These are phyloP conservation scores for Ceratocystis destructans DNA, from an alignment of 2,329 filamentous ascomycete genomes.

Conservation along the genomic window DNA sequence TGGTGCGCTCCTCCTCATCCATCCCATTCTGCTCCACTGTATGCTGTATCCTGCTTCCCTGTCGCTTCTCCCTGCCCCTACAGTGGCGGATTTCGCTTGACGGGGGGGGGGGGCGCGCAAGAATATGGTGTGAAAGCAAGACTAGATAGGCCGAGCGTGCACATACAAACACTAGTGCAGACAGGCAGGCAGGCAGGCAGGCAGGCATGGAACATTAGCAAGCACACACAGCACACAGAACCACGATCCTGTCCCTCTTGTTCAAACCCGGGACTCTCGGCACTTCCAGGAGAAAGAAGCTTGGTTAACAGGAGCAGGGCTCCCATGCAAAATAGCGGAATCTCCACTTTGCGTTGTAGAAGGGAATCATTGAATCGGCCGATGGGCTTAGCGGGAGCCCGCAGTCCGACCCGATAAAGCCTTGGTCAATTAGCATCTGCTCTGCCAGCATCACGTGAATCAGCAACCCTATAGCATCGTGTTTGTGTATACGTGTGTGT, in stretches of 20 bases:
- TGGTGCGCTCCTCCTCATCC: background rate
- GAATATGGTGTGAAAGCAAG: background rate
- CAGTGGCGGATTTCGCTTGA: conserved; percentile 1
- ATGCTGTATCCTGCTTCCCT: background rate
- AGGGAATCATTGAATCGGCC: too few species aligned
- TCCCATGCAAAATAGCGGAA: background rate
- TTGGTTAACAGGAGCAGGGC: background rate
- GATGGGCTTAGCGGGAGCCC: too few species aligned
- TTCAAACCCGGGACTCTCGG: conserved; percentile 1
- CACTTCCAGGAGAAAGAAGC: background rate
- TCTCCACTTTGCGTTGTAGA: background rate
- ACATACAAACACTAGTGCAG: too few species aligned
- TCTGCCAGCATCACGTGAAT: background rate
- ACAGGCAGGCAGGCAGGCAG: background rate
- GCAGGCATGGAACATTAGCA: background rate
- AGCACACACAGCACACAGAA: background rate
- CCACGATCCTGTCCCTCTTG: background rate
- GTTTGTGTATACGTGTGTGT: background rate
- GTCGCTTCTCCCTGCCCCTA: conserved; percentile 1
- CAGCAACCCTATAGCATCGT: background rate
- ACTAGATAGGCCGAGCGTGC: too few species aligned
- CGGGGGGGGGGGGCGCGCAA: background rate
- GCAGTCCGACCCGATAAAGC: too few species aligned
- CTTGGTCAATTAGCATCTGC: too few species aligned
- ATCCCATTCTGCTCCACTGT: background rate